phyloP scores from a whole-genome alignment of 805 yeast genomes.

The Blastobotrys terrestris region DNA sequence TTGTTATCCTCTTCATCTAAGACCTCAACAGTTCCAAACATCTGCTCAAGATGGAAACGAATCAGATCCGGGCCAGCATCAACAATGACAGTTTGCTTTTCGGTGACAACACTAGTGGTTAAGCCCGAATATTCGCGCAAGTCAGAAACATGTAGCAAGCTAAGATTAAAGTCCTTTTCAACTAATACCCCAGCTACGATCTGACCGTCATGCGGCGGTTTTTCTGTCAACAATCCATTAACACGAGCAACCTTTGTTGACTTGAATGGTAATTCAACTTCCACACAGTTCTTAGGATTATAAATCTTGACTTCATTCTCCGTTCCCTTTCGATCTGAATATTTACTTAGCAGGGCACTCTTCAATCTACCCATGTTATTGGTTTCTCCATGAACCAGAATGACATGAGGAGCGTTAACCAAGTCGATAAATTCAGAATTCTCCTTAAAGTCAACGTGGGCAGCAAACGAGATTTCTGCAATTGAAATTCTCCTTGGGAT shows the following conservation, averaged over 20 bases:
- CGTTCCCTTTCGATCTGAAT: constrained; percentile 72
- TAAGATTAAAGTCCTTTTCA: constrained; percentile 84
- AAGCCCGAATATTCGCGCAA: constrained; percentile 83
- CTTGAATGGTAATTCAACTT: constrained; percentile 65
- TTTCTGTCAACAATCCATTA: constrained; percentile 51
- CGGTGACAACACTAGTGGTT: constrained; percentile 77
- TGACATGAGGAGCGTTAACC: constrained; percentile 77
- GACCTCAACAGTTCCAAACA: constrained; percentile 83
- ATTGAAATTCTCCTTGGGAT: constrained; percentile 83
- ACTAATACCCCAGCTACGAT: constrained; percentile 78
- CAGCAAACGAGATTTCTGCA: constrained; percentile 98
- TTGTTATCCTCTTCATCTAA: constrained; percentile 42
- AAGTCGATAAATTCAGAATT: constrained; percentile 85
- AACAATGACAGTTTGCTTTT: constrained; percentile 70
- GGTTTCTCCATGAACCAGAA: constrained; percentile 94
- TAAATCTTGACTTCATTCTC: constrained; percentile 85
- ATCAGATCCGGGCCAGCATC: constrained; percentile 77
- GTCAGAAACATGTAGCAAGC: constrained; percentile 76
- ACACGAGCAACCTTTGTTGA: constrained; percentile 82
- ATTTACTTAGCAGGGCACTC: constrained; percentile 84
- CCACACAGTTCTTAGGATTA: constrained; percentile 88
- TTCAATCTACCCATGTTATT: constrained; percentile 98
- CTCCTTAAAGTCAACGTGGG: constrained; percentile 95
- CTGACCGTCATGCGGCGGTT: constrained; percentile 39
- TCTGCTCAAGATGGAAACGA: constrained; percentile 85